Percentiles rank a stretch among this genome's conserved stretches.
Evolutionary conservation across 768 basidiomycete genomes (phyloP).

Genomic region (Kwoniella newhampshirensis): DNA sequence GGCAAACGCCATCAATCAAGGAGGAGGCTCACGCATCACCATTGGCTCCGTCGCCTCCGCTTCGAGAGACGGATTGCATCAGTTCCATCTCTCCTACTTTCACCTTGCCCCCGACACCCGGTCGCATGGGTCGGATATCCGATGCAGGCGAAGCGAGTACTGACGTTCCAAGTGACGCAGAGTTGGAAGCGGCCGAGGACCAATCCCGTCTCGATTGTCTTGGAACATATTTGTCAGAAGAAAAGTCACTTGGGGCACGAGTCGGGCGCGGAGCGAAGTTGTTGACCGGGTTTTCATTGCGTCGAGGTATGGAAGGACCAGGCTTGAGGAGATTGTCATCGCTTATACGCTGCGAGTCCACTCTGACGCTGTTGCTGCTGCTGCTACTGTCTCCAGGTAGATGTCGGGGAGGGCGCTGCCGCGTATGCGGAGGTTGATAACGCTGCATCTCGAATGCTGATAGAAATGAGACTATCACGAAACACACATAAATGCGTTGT

Average conservation of each 20-base stretch:
- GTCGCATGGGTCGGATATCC: slow-evolving; percentile 31
- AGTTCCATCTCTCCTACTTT: slow-evolving; percentile 43
- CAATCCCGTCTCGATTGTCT: slow-evolving; percentile 12
- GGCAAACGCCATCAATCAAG: neutral
- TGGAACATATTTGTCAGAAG: neutral
- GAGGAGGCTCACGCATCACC: slow-evolving; percentile 52
- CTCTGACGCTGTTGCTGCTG: neutral
- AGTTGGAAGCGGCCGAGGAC: neutral
- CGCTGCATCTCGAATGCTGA: slow-evolving; percentile 15
- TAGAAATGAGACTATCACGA: too few relatives aligned
- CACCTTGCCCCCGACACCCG: neutral
- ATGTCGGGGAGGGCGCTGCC: slow-evolving; percentile 5
- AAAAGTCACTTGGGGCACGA: too few relatives aligned
- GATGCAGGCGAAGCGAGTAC: slow-evolving; percentile 28
- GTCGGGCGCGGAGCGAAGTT: neutral
- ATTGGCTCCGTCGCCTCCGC: slow-evolving; percentile 50
- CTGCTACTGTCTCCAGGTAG: neutral
- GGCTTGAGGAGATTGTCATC: neutral
- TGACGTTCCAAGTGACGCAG: neutral
- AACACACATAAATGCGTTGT: too few relatives aligned
- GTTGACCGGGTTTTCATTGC: too few relatives aligned
- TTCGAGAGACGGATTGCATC: slow-evolving; percentile 46
- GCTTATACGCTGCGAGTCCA: neutral
- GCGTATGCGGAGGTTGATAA: slow-evolving; percentile 32
- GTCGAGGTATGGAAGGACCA: neutral